Evolutionary conservation across 306 rosid species (phyloP).

Genomic region (Senna siamea): DNA sequence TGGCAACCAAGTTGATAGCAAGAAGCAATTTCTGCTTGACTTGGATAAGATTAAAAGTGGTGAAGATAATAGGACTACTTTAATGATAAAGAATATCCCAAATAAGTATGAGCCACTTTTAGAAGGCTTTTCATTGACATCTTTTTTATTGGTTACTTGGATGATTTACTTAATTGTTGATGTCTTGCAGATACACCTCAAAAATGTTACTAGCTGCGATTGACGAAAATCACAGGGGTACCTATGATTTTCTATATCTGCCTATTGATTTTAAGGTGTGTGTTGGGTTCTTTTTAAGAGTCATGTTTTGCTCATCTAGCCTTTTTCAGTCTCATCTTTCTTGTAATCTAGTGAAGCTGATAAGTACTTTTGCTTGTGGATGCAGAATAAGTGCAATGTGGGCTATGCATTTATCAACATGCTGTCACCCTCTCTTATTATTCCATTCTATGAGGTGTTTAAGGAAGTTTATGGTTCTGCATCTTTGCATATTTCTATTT

Average conservation of each 20-base stretch:
- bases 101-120: constrained; percentile 72
- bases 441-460: constrained; percentile 80
- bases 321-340: not conserved
- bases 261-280: constrained; percentile 97
- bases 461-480: not conserved
- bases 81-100: constrained; percentile 98
- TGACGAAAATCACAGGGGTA: constrained; percentile 86
- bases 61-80: constrained; percentile 91
- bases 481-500: constrained; percentile 27
- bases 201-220: constrained; percentile 96
- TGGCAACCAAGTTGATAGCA: constrained; percentile 77
- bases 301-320: not conserved
- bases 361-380: constrained; percentile 10
- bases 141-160: constrained; percentile 16
- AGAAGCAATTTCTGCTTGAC: constrained; percentile 94
- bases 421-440: constrained; percentile 85
- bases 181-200: constrained; percentile 80
- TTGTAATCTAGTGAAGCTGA: constrained; percentile 33
- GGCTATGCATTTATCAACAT: constrained; percentile 99
- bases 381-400: constrained; percentile 97
- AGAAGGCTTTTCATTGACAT: constrained; percentile 16
- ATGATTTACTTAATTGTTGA: constrained; percentile 35
- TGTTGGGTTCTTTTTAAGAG: constrained; percentile 25
- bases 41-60: constrained; percentile 81
- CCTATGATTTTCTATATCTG: constrained; percentile 92